Evolutionary conservation across 371 early-diverging fungal genomes (phyloP).

Genomic region (Globomyces sp.): DNA sequence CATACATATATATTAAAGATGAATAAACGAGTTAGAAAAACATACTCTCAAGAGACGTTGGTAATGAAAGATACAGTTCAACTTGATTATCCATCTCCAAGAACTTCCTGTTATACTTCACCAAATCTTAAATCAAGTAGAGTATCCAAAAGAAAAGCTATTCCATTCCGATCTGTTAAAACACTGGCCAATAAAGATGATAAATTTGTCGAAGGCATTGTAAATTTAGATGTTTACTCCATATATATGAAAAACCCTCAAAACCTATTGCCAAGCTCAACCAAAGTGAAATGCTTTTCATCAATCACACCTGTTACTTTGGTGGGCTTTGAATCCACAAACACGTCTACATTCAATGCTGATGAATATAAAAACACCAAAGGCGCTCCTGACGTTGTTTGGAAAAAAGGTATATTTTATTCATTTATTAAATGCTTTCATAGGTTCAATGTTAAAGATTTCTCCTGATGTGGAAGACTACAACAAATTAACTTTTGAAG

Average conservation of each 20-base stretch:
- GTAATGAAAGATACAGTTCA: neutral
- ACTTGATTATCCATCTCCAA: slow-evolving; percentile 9
- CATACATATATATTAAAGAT: neutral
- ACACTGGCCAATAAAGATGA: neutral
- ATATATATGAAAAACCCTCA: slow-evolving; percentile 7
- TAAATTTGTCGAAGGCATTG: slow-evolving; percentile 14
- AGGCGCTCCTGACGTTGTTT: slow-evolving; percentile 22
- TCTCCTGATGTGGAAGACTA: slow-evolving; percentile 46
- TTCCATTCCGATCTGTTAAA: neutral
- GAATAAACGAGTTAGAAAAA: neutral
- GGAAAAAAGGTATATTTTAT: slow-evolving; percentile 20
- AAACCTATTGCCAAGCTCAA: neutral
- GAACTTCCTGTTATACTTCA: neutral
- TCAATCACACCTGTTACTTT: neutral
- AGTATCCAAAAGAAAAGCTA: slow-evolving; percentile 10
- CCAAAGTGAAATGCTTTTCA: neutral
- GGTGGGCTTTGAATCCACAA: neutral
- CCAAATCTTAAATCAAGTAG: neutral
- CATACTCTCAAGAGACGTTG: neutral
- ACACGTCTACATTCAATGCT: too few species aligned
- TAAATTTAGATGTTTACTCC: slow-evolving; percentile 6
- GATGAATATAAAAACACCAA: slow-evolving; percentile 6
- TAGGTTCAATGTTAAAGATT: slow-evolving; percentile 19
- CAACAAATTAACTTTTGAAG: slow-evolving; percentile 51
- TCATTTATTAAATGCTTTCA: too few species aligned